Percentiles rank a stretch among this genome's conserved stretches.
Evolutionary conservation across 2,329 filamentous ascomycete species (phyloP).

Genomic region (Pseudogymnoascus sp.): DNA sequence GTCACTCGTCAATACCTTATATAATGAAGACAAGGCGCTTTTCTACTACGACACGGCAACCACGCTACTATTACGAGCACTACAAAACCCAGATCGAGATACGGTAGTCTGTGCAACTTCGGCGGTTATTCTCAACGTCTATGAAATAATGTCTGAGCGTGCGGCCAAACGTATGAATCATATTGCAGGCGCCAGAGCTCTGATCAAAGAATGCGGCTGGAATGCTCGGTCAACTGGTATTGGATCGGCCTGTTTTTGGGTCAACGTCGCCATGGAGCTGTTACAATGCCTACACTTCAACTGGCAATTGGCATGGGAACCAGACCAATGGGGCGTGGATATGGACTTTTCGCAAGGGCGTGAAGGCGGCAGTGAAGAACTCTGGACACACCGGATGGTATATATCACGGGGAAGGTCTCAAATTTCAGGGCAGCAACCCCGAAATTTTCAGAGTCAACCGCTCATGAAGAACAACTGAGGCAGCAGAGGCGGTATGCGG

Average conservation of each 20-base stretch:
- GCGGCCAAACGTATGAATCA: slow-evolving; percentile 80
- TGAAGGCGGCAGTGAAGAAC: slow-evolving; percentile 61
- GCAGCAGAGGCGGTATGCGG: slow-evolving; percentile 56
- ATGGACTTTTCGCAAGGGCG: slow-evolving; percentile 52
- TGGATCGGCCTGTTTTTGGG: slow-evolving; percentile 86
- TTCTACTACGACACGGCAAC: slow-evolving; percentile 84
- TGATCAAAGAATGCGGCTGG: slow-evolving; percentile 89
- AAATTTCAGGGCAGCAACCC: slow-evolving; percentile 70
- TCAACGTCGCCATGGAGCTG: slow-evolving; percentile 88
- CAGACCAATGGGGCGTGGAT: slow-evolving; percentile 82
- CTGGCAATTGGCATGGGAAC: slow-evolving; percentile 81
- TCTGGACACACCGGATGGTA: slow-evolving; percentile 83
- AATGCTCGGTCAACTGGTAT: slow-evolving; percentile 71
- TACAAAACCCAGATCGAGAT: slow-evolving; percentile 81
- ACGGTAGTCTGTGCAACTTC: slow-evolving; percentile 79
- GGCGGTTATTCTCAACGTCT: slow-evolving; percentile 82
- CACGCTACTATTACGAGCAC: slow-evolving; percentile 62
- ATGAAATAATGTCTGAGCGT: slow-evolving; percentile 84
- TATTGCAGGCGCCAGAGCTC: slow-evolving; percentile 72
- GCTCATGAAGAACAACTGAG: slow-evolving; percentile 57
- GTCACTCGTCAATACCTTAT: slow-evolving; percentile 58
- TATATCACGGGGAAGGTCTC: slow-evolving; percentile 82
- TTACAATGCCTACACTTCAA: slow-evolving; percentile 80
- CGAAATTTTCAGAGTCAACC: slow-evolving; percentile 51
- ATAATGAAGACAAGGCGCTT: slow-evolving; percentile 68